A percentile compares a stretch with the other conserved stretches of the same genome.
Conservation (phyloP, 2,329 filamentous ascomycete genomes). For the Coniochaeta ligniaria region DNA sequence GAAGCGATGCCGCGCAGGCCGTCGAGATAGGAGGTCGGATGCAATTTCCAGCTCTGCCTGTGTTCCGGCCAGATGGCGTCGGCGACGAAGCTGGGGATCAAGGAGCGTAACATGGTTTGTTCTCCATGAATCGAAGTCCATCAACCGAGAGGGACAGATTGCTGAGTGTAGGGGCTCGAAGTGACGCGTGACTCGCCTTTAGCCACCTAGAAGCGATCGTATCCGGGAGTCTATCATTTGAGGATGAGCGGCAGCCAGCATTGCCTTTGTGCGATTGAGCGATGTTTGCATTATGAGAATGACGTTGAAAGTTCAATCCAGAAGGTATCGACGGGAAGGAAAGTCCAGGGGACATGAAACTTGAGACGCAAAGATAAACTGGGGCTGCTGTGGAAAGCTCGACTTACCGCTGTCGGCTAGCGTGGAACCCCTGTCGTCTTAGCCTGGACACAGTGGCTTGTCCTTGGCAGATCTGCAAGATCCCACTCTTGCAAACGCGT, state of each 20-base stretch:
- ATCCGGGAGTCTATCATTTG: neutral
- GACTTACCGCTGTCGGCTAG: neutral
- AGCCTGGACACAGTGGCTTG: neutral
- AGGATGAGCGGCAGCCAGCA: neutral
- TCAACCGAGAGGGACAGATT: neutral
- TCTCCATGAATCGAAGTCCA: neutral
- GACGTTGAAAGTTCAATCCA: neutral
- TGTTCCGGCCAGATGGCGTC: conserved; percentile 22
- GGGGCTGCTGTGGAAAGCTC: neutral
- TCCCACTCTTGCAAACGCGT: neutral
- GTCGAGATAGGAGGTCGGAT: conserved; percentile 40
- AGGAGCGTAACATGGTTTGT: neutral
- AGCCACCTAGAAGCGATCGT: neutral
- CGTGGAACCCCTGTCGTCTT: neutral
- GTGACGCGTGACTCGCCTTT: neutral
- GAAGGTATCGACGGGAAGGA: neutral
- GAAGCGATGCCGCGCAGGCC: conserved; percentile 41
- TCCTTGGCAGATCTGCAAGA: neutral
- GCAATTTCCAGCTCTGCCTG: conserved; percentile 18
- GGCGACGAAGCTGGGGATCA: conserved; percentile 23
- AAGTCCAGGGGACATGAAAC: neutral
- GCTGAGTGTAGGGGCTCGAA: neutral
- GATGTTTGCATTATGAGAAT: neutral
- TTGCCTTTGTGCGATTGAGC: neutral
- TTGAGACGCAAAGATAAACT: neutral